phyloP scores from a whole-genome alignment of 495 filamentous ascomycete species.

The Terfezia boudieri region DNA sequence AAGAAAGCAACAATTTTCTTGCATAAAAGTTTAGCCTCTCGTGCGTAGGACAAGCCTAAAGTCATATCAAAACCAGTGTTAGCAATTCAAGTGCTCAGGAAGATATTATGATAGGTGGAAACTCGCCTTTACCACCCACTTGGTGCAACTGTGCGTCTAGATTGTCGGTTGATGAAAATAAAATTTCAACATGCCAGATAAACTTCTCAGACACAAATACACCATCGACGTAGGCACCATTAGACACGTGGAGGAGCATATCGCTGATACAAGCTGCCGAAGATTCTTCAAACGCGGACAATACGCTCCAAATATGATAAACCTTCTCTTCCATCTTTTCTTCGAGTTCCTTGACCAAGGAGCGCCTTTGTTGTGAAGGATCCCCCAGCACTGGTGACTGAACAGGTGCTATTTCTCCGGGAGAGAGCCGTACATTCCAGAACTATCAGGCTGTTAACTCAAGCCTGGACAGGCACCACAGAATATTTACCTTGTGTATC shows the following conservation, averaged over 20 bases:
- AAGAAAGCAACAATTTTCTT: constrained; percentile 99
- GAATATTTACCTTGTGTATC: constrained; percentile 57
- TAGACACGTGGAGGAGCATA: constrained; percentile 98
- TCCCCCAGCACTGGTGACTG: constrained; percentile 30
- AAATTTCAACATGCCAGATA: constrained; percentile 82
- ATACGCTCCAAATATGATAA: constrained; percentile 90
- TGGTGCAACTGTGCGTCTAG: constrained; percentile 49
- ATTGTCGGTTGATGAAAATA: constrained; percentile 74
- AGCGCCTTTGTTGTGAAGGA: constrained; percentile 52
- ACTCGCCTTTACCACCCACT: constrained; percentile 52
- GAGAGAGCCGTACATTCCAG: constrained; percentile 81
- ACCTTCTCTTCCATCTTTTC: constrained; percentile 96
- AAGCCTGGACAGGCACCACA: background rate
- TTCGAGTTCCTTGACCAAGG: constrained; percentile 57
- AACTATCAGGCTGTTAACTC: constrained; percentile 27
- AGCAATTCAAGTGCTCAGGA: background rate
- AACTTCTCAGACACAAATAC: constrained; percentile 92
- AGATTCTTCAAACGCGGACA: constrained; percentile 92
- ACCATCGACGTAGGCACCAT: constrained; percentile 85
- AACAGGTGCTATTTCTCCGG: constrained; percentile 25
- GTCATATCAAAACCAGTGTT: constrained; percentile 13
- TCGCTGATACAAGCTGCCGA: constrained; percentile 97
- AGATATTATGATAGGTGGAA: background rate
- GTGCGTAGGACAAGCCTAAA: constrained; percentile 64
- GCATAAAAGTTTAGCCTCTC: constrained; percentile 91